Percentiles rank a stretch among this genome's conserved stretches.
Conservation (phyloP, 495 filamentous ascomycete genomes). For the Tuber aestivum region DNA sequence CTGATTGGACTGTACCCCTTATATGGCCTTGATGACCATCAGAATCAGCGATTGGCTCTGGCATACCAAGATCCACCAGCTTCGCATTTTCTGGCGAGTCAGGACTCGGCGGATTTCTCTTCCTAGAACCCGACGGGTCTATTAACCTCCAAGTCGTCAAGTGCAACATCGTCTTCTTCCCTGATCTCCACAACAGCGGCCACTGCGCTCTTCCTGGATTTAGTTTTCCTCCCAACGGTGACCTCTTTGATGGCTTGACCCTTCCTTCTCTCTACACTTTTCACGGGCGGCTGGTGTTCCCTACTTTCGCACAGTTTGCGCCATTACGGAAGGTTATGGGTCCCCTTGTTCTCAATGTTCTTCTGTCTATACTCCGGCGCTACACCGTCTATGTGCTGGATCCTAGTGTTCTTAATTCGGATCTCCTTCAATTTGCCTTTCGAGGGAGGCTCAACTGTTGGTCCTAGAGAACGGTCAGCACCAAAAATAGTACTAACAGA, state of each 20-base stretch:
- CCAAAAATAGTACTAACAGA: constrained; percentile 1
- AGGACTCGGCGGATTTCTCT: constrained; percentile 37
- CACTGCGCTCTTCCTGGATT: constrained; percentile 30
- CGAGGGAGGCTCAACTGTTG: constrained; percentile 65
- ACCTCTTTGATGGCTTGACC: constrained; percentile 54
- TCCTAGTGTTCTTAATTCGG: constrained; percentile 91
- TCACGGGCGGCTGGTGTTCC: constrained; percentile 90
- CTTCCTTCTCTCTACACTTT: constrained; percentile 79
- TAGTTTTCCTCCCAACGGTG: constrained; percentile 45
- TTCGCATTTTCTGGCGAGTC: constrained; percentile 37
- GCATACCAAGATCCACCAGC: constrained; percentile 45
- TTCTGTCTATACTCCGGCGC: constrained; percentile 91
- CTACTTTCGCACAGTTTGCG: constrained; percentile 81
- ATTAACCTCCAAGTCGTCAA: constrained; percentile 43
- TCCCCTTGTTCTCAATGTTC: constrained; percentile 89
- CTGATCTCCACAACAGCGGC: constrained; percentile 44
- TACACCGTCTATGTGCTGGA: constrained; percentile 91
- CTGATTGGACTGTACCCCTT: constrained; percentile 20
- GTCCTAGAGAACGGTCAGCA: constrained; percentile 48
- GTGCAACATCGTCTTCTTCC: constrained; percentile 47
- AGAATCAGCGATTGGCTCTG: constrained; percentile 22
- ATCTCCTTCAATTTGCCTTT: constrained; percentile 85
- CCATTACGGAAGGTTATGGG: constrained; percentile 96
- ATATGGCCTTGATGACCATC: constrained; percentile 34
- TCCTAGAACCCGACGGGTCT: constrained; percentile 41